Base-by-base conservation (phyloP, 1,284 basidiomycete species). In the Trichosporon sp. region DNA sequence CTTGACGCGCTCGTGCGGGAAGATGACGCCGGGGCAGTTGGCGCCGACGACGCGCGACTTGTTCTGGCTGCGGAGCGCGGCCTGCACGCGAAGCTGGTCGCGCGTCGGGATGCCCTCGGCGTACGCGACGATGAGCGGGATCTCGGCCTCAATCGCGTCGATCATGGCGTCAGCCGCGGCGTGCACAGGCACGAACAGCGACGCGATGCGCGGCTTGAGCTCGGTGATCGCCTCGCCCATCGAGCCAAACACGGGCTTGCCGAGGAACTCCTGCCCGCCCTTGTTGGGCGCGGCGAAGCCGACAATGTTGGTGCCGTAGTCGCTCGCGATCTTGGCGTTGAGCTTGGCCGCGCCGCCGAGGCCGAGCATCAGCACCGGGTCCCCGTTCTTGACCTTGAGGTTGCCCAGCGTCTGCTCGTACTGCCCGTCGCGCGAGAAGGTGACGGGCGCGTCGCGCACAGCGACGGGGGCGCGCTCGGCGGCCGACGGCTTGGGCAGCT, bases 221-320 rank as follows among this genome's bases (percentile, higher is more conserved):
- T 63, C 60, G 25, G 34, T 60, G 18, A 70, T 65, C 7, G 92
- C 95, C 87, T 96, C 94, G 77, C 87, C 88, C 65, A 98, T 93
- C 42, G 87, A 88, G 51, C 91, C 93, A 77, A 94, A 98, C 34
- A 98, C 90, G 56, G 95, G 95, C 44, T 95, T 87, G 38, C 93
- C 95, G 68, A 98, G 87, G 84, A 98, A 94, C 9, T 88, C 60
- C 56, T 92, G 83, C 90, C 95, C 95, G 67, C 93, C 95, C 83
- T 97, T 98, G 84, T 91, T 95, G 62, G 95, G 95, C 2, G 92
- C 93, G 63, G 95, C 92, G 76, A 95, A 94, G 68, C 95, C 95
- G 70, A 98, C 92, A 89, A 98, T 93, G 71, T 91, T 92, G 70
- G 95, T 98, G 35, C 95, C 95, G 69, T 72, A 78, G 80, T 93